Conservation (phyloP, 2,329 filamentous ascomycete genomes). For the Trichoderma sp. region DNA sequence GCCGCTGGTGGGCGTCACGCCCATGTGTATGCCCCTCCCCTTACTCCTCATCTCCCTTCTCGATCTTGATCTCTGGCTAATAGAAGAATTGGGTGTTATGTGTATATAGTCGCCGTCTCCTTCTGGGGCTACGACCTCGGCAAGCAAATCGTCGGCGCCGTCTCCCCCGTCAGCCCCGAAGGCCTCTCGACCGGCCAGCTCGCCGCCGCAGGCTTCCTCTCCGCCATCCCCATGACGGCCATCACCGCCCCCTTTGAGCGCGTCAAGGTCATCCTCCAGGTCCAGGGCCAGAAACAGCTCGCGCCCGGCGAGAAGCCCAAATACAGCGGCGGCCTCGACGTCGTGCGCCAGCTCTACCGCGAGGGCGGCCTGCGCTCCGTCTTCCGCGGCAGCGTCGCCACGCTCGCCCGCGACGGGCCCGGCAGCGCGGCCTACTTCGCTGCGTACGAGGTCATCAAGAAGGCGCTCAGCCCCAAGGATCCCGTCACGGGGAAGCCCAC, state of each 20-base stretch:
- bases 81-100: too few species aligned
- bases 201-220: slow-evolving; percentile 94
- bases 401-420: slow-evolving; percentile 88
- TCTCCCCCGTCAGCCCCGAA: slow-evolving; percentile 66
- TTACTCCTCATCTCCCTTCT: not conserved
- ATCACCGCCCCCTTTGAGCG: slow-evolving; percentile 99
- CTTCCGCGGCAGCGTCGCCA: slow-evolving; percentile 88
- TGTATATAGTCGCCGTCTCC: slow-evolving; percentile 62
- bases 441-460: slow-evolving; percentile 95
- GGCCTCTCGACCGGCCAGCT: slow-evolving; percentile 85
- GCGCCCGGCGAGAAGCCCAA: slow-evolving; percentile 89
- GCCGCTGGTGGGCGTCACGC: slow-evolving; percentile 91
- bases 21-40: slow-evolving; percentile 79
- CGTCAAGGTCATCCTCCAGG: slow-evolving; percentile 97
- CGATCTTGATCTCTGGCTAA: too few species aligned
- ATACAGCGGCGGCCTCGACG: slow-evolving; percentile 84
- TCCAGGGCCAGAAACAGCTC: slow-evolving; percentile 90
- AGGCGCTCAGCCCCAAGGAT: slow-evolving; percentile 79
- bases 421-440: slow-evolving; percentile 96
- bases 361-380: slow-evolving; percentile 89
- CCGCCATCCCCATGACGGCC: slow-evolving; percentile 92
- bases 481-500: slow-evolving; percentile 68
- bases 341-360: slow-evolving; percentile 88
- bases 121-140: slow-evolving; percentile 93
- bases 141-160: slow-evolving; percentile 77